Evolutionary conservation across 1,284 basidiomycete species (phyloP).

Genomic region (Chiua sp.): DNA sequence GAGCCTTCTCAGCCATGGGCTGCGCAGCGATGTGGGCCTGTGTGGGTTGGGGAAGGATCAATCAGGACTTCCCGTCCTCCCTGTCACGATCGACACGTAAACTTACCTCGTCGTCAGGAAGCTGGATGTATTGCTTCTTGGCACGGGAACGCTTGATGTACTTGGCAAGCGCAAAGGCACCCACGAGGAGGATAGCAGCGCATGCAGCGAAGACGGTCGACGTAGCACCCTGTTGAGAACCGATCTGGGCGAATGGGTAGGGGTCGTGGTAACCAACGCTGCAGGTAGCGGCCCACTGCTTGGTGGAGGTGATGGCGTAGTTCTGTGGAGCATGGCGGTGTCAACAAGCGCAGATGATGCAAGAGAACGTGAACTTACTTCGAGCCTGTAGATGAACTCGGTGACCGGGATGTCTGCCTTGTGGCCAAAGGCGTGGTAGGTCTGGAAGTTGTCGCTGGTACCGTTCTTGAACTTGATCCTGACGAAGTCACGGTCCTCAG

Average conservation of each 20-base stretch:
- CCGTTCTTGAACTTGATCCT: conserved; percentile 90
- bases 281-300: conserved; percentile 69
- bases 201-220: conserved; percentile 50
- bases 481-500: conserved; percentile 79
- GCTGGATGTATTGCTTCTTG: conserved; percentile 53
- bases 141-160: conserved; percentile 49
- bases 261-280: conserved; percentile 39
- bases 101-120: conserved; percentile 65
- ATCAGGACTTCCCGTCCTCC: neutral
- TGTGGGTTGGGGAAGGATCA: conserved; percentile 12
- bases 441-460: conserved; percentile 60
- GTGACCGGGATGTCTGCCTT: conserved; percentile 73
- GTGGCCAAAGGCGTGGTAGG: conserved; percentile 72
- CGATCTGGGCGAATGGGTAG: conserved; percentile 39
- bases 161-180: conserved; percentile 47
- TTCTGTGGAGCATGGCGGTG: conserved; percentile 43
- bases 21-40: conserved; percentile 27
- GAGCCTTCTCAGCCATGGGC: conserved; percentile 37
- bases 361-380: conserved; percentile 61
- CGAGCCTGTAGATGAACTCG: conserved; percentile 78
- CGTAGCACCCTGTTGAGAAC: conserved; percentile 38
- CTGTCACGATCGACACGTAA: conserved; percentile 6
- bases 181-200: conserved; percentile 51
- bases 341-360: conserved; percentile 5
- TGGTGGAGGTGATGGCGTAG: conserved; percentile 70